Conservation (phyloP, 192 early-diverging fungal genomes). For the Geranomyces variabilis region DNA sequence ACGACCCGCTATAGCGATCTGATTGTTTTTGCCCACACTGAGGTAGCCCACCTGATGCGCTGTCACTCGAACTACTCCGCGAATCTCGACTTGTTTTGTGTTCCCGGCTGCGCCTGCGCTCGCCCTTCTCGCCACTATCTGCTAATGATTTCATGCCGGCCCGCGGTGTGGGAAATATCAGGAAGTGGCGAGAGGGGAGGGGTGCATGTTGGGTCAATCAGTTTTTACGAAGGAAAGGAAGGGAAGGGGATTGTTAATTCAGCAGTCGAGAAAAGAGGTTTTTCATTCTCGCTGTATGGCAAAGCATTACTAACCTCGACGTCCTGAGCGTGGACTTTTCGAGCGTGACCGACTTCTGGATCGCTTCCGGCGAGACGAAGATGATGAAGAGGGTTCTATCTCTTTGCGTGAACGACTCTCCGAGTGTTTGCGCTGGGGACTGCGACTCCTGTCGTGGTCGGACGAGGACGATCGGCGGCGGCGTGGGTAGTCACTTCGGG, state of each 20-base stretch:
- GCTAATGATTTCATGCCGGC: background rate
- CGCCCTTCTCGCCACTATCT: background rate
- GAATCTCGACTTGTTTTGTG: background rate
- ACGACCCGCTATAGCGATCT: background rate
- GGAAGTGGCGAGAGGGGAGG: background rate
- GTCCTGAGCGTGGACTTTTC: background rate
- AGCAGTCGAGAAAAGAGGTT: background rate
- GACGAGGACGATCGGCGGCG: too few species aligned
- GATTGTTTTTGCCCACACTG: background rate
- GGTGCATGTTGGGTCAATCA: constrained; percentile 7
- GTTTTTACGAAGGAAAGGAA: constrained; percentile 1
- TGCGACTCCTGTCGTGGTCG: too few species aligned
- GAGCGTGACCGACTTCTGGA: constrained; percentile 5
- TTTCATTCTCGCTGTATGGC: background rate
- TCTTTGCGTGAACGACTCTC: too few species aligned
- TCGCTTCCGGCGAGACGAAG: background rate
- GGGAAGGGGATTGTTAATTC: constrained; percentile 7
- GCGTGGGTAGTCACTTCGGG: too few species aligned
- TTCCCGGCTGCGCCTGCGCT: background rate
- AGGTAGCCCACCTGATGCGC: background rate
- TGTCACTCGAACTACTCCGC: background rate
- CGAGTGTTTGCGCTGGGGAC: too few species aligned
- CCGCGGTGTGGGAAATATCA: background rate
- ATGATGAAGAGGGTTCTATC: too few species aligned
- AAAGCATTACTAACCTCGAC: constrained; percentile 3